These are phyloP conservation scores for Nakaseomyces uthaithaninus DNA, from an alignment of 1,139 yeast species.

Conservation along the genomic window DNA sequence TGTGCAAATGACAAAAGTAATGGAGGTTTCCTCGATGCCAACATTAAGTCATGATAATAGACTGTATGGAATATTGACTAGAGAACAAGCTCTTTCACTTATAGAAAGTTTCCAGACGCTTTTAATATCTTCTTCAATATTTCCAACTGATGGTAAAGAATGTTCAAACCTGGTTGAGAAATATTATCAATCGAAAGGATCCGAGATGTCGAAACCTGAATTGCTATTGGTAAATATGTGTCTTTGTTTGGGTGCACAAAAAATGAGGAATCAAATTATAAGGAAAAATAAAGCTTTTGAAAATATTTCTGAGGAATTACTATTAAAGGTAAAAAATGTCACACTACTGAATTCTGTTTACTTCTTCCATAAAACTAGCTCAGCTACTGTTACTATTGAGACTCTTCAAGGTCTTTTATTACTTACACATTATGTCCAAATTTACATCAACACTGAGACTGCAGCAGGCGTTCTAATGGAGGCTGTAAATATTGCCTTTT, in stretches of 20 bases:
- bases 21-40: slow-evolving; percentile 14
- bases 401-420: slow-evolving; percentile 24
- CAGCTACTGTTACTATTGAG: slow-evolving; percentile 19
- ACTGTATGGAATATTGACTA: slow-evolving; percentile 15
- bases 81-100: slow-evolving; percentile 10
- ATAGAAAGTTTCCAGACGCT: slow-evolving; percentile 10
- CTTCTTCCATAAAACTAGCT: slow-evolving; percentile 23
- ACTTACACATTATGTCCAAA: slow-evolving; percentile 19
- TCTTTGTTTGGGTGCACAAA: slow-evolving; percentile 19
- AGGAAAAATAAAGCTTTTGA: slow-evolving; percentile 18
- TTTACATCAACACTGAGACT: slow-evolving; percentile 18
- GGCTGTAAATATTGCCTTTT: slow-evolving; percentile 25
- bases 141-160: slow-evolving; percentile 7
- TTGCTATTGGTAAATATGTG: slow-evolving; percentile 21
- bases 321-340: slow-evolving; percentile 9
- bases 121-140: slow-evolving; percentile 7
- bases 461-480: slow-evolving; percentile 20
- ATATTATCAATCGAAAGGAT: slow-evolving; percentile 15
- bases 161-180: slow-evolving; percentile 13
- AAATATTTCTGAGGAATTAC: slow-evolving; percentile 16
- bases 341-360: slow-evolving; percentile 21
- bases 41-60: slow-evolving; percentile 9
- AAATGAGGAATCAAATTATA: slow-evolving; percentile 13
- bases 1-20: slow-evolving; percentile 17
- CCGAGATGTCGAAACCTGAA: slow-evolving; percentile 22